These are phyloP conservation scores for Talaromyces sp. DNA, from an alignment of 2,329 filamentous ascomycete genomes.

Conservation along the genomic window DNA sequence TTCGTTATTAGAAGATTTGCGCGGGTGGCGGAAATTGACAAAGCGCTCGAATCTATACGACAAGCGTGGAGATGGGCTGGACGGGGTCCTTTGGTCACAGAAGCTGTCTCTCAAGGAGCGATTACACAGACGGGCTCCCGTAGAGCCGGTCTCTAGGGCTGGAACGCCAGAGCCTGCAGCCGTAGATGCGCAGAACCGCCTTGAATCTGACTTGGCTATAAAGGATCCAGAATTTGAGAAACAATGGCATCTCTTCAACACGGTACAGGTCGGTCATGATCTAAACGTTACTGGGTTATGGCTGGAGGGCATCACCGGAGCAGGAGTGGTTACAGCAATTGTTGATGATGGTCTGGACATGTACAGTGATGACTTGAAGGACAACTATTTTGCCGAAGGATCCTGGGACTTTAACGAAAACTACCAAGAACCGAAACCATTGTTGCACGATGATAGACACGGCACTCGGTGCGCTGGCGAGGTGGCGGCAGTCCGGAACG, in stretches of 20 bases:
- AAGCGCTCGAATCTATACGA: constrained; percentile 27
- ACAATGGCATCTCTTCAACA: constrained; percentile 94
- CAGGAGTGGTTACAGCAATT: constrained; percentile 85
- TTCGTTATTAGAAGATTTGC: constrained; percentile 50
- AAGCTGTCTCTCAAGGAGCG: constrained; percentile 67
- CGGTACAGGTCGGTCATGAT: constrained; percentile 76
- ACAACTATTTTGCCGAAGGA: constrained; percentile 88
- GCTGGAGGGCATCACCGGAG: constrained; percentile 84
- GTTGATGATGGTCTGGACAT: constrained; percentile 96
- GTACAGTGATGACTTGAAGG: constrained; percentile 86
- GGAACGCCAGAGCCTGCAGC: constrained; percentile 34
- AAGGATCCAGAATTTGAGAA: constrained; percentile 85
- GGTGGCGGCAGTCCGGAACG: constrained; percentile 84
- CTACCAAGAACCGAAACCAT: constrained; percentile 70
- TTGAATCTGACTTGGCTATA: constrained; percentile 69
- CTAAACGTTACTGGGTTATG: constrained; percentile 95
- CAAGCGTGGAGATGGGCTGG: constrained; percentile 54
- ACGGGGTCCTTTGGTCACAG: constrained; percentile 71
- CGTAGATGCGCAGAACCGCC: constrained; percentile 55
- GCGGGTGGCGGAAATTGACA: constrained; percentile 61
- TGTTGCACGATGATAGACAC: constrained; percentile 80
- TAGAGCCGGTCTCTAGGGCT: constrained; percentile 13
- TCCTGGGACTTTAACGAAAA: constrained; percentile 97
- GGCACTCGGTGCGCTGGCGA: constrained; percentile 94
- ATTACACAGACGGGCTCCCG: constrained; percentile 55